phyloP scores from a whole-genome alignment of 2,329 filamentous ascomycete genomes.

The Ascochyta fabae region DNA sequence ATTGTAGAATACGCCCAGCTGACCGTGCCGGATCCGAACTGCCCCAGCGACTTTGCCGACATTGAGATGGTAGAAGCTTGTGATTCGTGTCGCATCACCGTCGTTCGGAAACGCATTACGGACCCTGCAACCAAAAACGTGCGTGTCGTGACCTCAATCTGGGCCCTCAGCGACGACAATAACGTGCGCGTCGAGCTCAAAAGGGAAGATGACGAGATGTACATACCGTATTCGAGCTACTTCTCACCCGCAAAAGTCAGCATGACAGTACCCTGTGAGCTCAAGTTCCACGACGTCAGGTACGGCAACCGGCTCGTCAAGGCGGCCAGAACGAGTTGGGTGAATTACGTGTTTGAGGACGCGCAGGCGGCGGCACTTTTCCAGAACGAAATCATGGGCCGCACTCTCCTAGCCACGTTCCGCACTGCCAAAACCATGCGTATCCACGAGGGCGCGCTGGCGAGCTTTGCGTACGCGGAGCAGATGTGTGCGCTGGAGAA shows the following conservation, averaged over 20 bases:
- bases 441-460: conserved; percentile 52
- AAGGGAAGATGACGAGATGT: conserved; percentile 49
- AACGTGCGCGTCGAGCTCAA: conserved; percentile 52
- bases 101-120: conserved; percentile 53
- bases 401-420: conserved; percentile 52
- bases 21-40: conserved; percentile 31
- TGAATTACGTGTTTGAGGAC: conserved; percentile 54
- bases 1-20: conserved; percentile 52
- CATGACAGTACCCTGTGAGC: conserved; percentile 46
- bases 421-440: conserved; percentile 54
- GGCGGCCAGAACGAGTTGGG: conserved; percentile 51
- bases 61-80: conserved; percentile 51
- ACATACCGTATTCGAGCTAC: conserved; percentile 55
- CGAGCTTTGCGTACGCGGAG: conserved; percentile 54
- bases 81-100: conserved; percentile 49
- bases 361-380: conserved; percentile 47
- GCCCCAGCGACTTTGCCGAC: conserved; percentile 23
- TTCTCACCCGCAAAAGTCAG: conserved; percentile 54
- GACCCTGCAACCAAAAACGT: conserved; percentile 41
- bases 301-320: conserved; percentile 45
- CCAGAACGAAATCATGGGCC: conserved; percentile 56
- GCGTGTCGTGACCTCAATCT: conserved; percentile 53
- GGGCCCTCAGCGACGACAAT: conserved; percentile 54
- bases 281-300: conserved; percentile 50
- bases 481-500: conserved; percentile 58